Evolutionary conservation across 2,329 filamentous ascomycete species (phyloP), one percentile per base, ranked within the genome.

Genomic region (Talaromyces sp.): DNA sequence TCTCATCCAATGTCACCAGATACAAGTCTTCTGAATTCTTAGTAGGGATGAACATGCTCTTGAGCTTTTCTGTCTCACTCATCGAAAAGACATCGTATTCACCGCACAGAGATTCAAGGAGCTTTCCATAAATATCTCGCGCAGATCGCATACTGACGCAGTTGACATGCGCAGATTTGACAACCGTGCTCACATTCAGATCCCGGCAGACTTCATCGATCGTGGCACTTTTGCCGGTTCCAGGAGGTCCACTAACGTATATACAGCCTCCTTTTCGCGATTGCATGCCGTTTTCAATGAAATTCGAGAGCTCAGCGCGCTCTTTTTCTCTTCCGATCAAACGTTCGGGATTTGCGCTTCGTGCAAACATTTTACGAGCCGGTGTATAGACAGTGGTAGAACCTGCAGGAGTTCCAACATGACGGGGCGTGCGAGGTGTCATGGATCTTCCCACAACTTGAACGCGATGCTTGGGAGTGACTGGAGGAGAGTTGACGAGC

Each of bases 101-200:
- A 13, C 84, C 84, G 64, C 89, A 81, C 48, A 94, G 86, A 63
- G 86, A 84, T 69, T 91, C 88, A 13, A 94, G 79, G 19, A 99
- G 81, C 22, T 89, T 93, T 67, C 85, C 84, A 77, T 96, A 96
- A 24, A 99, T 84, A 74, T 97, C 93, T 69, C 88, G 88, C 2
- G 93, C 91, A 39, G 88, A 92, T 73, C 95, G 96, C 78, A 97
- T 88, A 78, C 93, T 97, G 88, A 97, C 97, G 79, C 95, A 99
- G 76, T 99, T 99, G 82, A 99, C 85, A 73, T 93, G 94, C 2
- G 88, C 88, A 62, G 89, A 88, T 71, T 87, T 88, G 62, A 95
- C 81, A 3, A 77, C 77, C 13, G 77, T 72, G 1, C 81, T 76
- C 16, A 83, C 79, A 39, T 81, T 79, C 58, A 89, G 78, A 50